Evolutionary conservation across 768 basidiomycete species (phyloP).

Genomic region (Russula sp.): DNA sequence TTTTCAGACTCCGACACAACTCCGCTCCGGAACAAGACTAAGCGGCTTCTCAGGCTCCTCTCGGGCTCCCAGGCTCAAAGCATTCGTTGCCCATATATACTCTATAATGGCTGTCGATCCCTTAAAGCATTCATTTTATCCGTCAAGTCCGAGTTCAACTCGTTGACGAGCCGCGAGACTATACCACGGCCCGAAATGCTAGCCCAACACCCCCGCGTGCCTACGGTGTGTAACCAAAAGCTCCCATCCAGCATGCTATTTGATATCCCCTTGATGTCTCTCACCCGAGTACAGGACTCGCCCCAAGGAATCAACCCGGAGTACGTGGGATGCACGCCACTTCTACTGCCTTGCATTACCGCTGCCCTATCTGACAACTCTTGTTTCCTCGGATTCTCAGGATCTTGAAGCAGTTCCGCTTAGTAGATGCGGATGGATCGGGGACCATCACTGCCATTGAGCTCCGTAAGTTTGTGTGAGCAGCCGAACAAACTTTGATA

Average conservation of each 20-base stretch:
- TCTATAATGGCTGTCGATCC: not conserved
- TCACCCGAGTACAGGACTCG: conserved; percentile 29
- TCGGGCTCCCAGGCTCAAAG: no score
- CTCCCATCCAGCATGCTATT: not conserved
- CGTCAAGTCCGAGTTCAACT: not conserved
- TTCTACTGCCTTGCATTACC: not conserved
- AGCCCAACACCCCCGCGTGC: not conserved
- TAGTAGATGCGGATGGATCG: conserved; percentile 69
- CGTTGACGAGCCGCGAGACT: not conserved
- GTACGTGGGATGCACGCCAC: conserved; percentile 44
- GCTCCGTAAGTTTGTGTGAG: conserved; percentile 52
- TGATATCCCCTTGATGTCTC: not conserved
- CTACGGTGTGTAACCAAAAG: not conserved
- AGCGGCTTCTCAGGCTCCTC: no score
- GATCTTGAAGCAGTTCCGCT: conserved; percentile 67
- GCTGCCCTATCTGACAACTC: not conserved
- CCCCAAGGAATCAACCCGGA: conserved; percentile 72
- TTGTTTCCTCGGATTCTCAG: conserved; percentile 38
- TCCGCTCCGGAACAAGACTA: no score
- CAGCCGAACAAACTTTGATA: not conserved
- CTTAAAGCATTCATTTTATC: not conserved
- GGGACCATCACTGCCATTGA: conserved; percentile 62
- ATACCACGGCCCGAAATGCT: no score
- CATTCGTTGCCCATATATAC: no score
- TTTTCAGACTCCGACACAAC: no score